These are phyloP conservation scores for Nicotiana knightiana DNA, from an alignment of 257 asterid species.

Conservation along the genomic window DNA sequence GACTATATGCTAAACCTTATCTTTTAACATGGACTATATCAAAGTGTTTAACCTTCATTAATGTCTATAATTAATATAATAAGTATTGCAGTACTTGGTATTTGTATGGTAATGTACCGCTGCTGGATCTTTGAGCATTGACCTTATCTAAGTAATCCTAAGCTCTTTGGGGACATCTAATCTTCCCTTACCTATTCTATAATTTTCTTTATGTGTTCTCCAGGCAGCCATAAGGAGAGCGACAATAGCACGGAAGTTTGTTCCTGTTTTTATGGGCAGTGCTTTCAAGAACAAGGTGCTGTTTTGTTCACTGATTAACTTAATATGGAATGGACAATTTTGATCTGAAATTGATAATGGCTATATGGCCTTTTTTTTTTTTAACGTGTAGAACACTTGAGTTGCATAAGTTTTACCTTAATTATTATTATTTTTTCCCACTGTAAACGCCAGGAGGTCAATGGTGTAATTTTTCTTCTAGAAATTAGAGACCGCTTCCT, in stretches of 20 bases:
- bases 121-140: neutral
- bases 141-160: neutral
- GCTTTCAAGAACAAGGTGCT: conserved; percentile 96
- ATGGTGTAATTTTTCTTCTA: neutral
- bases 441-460: neutral
- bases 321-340: neutral
- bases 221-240: conserved; percentile 98
- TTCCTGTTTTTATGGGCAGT: conserved; percentile 98
- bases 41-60: neutral
- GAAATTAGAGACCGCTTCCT: neutral
- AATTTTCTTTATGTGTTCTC: conserved; percentile 1
- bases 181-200: neutral
- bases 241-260: conserved; percentile 75
- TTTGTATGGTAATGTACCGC: neutral
- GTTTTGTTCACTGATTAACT: conserved; percentile 10
- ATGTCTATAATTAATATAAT: neutral
- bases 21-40: neutral
- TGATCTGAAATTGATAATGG: neutral
- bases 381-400: neutral
- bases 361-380: neutral
- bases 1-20: neutral
- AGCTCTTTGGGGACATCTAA: neutral
- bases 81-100: neutral
- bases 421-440: neutral
- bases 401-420: neutral